These are phyloP conservation scores for Fusarium xylarioides DNA, from an alignment of 2,329 filamentous ascomycete genomes.

Conservation along the genomic window DNA sequence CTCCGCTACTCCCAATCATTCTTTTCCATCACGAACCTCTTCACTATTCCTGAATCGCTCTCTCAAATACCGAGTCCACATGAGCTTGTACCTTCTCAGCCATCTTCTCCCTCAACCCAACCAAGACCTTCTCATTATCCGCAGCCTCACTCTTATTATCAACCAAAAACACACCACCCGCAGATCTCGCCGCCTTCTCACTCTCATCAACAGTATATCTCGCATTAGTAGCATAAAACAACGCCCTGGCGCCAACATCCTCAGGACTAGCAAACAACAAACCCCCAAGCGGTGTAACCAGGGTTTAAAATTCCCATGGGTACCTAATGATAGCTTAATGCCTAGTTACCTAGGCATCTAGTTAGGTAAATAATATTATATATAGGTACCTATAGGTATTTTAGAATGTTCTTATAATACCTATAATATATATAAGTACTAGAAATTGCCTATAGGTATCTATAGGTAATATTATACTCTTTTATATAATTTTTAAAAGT, in stretches of 20 bases:
- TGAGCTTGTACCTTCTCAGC: not conserved
- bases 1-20: not conserved
- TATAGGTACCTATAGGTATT: no score
- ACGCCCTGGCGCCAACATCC: constrained; percentile 31
- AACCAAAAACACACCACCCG: constrained; percentile 20
- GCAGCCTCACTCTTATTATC: constrained; percentile 24
- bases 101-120: not conserved
- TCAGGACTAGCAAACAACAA: constrained; percentile 20
- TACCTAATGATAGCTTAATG: no score
- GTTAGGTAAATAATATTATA: no score
- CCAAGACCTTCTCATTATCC: constrained; percentile 29
- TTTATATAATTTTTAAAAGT: no score
- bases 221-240: constrained; percentile 39
- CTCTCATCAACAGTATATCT: constrained; percentile 21
- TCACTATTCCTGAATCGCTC: not conserved
- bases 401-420: no score
- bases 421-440: no score
- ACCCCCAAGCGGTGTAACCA: constrained; percentile 21
- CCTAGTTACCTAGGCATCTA: no score
- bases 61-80: not conserved
- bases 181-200: not conserved
- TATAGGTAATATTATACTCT: no score
- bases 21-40: accelerated
- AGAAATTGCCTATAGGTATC: no score
- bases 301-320: no score